Conservation (phyloP, 2,329 filamentous ascomycete genomes). For the Phaeoacremonium minimum region DNA sequence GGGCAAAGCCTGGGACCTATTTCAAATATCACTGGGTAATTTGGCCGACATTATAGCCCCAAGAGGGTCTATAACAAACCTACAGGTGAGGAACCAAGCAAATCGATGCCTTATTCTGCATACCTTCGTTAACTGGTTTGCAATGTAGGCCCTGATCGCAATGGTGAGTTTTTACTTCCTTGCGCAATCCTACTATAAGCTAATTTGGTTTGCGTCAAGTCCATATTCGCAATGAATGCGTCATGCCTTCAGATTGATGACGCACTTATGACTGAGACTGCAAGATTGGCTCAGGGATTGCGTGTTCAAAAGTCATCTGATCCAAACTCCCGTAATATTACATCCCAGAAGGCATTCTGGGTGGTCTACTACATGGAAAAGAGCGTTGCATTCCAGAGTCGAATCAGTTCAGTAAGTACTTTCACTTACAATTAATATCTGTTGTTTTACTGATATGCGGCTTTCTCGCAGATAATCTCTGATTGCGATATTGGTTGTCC, state of each 20-base stretch:
- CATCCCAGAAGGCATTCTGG: slow-evolving; percentile 23
- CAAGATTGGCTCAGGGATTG: neutral
- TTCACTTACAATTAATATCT: too few species aligned
- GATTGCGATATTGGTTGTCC: slow-evolving; percentile 25
- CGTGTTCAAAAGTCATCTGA: slow-evolving; percentile 2
- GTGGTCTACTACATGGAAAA: slow-evolving; percentile 20
- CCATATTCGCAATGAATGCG: neutral
- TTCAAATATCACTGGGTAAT: slow-evolving; percentile 26
- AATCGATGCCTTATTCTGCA: too few species aligned
- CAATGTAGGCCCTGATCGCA: neutral
- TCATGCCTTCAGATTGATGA: neutral
- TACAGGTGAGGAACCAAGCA: slow-evolving; percentile 20
- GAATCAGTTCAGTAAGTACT: neutral
- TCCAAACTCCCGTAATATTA: slow-evolving; percentile 5
- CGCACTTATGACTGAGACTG: neutral
- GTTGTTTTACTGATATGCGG: too few species aligned
- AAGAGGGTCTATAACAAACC: slow-evolving; percentile 20
- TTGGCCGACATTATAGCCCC: slow-evolving; percentile 25
- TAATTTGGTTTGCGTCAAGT: too few species aligned
- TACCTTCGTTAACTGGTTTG: too few species aligned
- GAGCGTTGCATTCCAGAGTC: slow-evolving; percentile 15
- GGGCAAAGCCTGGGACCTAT: slow-evolving; percentile 32
- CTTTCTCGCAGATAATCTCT: slow-evolving; percentile 16
- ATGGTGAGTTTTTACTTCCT: too few species aligned
- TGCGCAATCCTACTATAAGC: too few species aligned